Base-by-base conservation (phyloP, 257 asterid genomes). In the Solanum corneliomulleri region DNA sequence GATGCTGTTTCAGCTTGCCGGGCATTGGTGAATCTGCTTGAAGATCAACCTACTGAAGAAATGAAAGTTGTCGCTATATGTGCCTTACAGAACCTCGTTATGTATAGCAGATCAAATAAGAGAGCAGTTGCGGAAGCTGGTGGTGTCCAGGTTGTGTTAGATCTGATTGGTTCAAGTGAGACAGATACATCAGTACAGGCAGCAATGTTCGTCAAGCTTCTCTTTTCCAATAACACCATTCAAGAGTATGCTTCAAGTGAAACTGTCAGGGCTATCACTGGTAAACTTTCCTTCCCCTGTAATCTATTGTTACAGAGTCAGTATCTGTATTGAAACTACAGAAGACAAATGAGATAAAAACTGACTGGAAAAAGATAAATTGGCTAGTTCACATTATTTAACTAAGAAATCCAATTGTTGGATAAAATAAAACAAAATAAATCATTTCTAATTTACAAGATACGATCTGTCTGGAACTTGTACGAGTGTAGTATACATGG, bases 121-220 rank as follows among this genome's bases (percentile, higher is more conserved):
- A 93, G 99, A 92, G 99, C 99, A 3, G 99, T 97, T 89, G 99
- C 99, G n/a, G 99, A 97, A 94, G 99, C 99, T 83, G 99, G 99
- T 84, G 99, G 99, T 21, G 99, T 97, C 82, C 99, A 97, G 94
- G 99, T 95, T 87, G 99, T 97, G 90, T 95, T 96, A 14, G 99
- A 96, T 91, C 94, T 97, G 84, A 97, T 97, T 85, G 94, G 99
- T 84, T 93, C 99, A 45, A 94, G 99, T 87, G 97, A 95, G 89
- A 95, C 97, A 9, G 99, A 97, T 4, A 97, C 99, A 52, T 96
- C 99, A 27, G 91, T 95, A 86, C 99, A 96, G 93, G 99, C 99
- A n/a, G 96, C 98, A 31, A 97, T 97, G 99, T 97, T 97, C 87
- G 89, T 97, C 80, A 97, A 95, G 86, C 98, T 96, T 88, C 98